Percentiles rank a stretch among this genome's conserved stretches.
phyloP scores from a whole-genome alignment of 805 yeast species.

The Starmerella kuoi region DNA sequence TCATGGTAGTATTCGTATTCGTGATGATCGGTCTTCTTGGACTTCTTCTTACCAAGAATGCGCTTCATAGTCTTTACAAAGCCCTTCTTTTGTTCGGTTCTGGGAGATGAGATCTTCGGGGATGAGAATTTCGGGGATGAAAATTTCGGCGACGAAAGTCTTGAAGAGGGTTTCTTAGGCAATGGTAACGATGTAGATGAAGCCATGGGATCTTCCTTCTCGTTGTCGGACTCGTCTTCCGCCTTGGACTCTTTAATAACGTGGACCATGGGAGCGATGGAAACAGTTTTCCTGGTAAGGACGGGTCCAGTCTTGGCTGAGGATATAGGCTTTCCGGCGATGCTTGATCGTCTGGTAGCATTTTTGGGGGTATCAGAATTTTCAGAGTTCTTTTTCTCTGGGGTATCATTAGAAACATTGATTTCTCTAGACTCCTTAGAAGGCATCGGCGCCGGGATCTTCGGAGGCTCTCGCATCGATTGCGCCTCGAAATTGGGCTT shows the following conservation, averaged over 20 bases:
- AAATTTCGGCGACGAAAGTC: background rate
- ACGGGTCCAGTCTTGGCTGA: conserved; percentile 1
- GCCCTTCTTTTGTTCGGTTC: background rate
- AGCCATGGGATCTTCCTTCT: background rate
- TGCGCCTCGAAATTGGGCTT: conserved; percentile 1
- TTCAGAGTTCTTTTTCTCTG: background rate
- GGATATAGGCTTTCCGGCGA: background rate
- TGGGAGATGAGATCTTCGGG: background rate
- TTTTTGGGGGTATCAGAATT: too few relatives aligned
- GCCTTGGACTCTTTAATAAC: conserved; percentile 2
- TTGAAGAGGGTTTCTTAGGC: too few relatives aligned
- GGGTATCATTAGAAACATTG: too few relatives aligned
- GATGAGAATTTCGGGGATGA: background rate
- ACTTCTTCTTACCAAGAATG: conserved; percentile 4
- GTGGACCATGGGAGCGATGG: conserved; percentile 3
- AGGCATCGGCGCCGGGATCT: conserved; percentile 10
- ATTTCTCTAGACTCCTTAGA: too few relatives aligned
- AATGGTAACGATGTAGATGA: background rate
- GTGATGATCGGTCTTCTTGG: background rate
- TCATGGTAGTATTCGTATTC: too few relatives aligned
- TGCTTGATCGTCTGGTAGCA: too few relatives aligned
- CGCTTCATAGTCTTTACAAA: conserved; percentile 3
- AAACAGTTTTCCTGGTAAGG: background rate
- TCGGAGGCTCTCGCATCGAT: conserved; percentile 3
- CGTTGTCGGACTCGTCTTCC: background rate